Evolutionary conservation across 306 rosid genomes (phyloP).

Genomic region (Arachis stenosperma): DNA sequence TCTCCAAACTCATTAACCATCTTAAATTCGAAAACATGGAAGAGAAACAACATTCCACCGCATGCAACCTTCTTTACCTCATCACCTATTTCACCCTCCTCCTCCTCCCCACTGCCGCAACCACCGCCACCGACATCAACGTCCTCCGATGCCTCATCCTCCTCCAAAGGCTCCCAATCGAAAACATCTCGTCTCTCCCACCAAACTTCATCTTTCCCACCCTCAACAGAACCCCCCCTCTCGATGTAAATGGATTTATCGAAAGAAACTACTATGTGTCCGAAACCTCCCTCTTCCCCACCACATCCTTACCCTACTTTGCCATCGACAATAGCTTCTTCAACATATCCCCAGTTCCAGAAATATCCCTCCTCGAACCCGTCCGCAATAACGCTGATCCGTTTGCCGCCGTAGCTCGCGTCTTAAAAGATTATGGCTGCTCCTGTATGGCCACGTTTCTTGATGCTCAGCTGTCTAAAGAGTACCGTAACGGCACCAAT

Average conservation of each 20-base stretch:
- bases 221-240: constrained; percentile 21
- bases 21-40: background rate
- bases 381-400: background rate
- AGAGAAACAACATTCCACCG: background rate
- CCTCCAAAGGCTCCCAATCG: constrained; percentile 34
- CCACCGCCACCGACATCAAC: constrained; percentile 35
- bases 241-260: background rate
- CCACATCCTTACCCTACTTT: constrained; percentile 4
- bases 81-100: background rate
- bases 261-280: background rate
- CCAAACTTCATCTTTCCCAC: constrained; percentile 5
- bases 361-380: background rate
- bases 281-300: background rate
- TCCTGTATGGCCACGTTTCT: constrained; percentile 44
- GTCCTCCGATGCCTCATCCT: constrained; percentile 47
- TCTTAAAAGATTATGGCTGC: constrained; percentile 36
- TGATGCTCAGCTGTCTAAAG: constrained; percentile 30
- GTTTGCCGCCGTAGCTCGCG: background rate
- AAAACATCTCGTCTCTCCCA: constrained; percentile 20
- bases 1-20: no score
- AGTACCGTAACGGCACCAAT: constrained; percentile 7
- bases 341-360: constrained; percentile 17
- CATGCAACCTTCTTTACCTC: background rate
- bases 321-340: constrained; percentile 25
- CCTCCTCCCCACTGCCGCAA: background rate